Conservation (phyloP, 306 rosid genomes). For the Castanea crenata region DNA sequence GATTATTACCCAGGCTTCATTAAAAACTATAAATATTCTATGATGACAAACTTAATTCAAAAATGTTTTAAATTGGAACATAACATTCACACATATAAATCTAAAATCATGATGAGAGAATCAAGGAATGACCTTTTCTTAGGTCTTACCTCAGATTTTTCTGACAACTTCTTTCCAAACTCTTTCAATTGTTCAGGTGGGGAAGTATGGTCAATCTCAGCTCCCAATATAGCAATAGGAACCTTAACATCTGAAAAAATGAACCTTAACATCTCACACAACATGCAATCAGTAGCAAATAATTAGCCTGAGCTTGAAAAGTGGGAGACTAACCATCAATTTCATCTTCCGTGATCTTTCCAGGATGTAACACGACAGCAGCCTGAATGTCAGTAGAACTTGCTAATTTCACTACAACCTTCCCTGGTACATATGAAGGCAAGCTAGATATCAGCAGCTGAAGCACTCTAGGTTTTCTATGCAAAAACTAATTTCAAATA, state of each 20-base stretch:
- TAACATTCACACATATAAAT: too few species aligned
- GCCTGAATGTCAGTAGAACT: slow-evolving; percentile 36
- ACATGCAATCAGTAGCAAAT: not conserved
- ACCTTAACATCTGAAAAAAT: slow-evolving; percentile 39
- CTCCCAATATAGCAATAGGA: slow-evolving; percentile 51
- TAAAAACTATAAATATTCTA: too few species aligned
- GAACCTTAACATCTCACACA: not conserved
- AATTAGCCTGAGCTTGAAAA: not conserved
- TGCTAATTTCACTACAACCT: slow-evolving; percentile 39
- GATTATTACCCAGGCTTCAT: too few species aligned
- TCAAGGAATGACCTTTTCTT: not conserved
- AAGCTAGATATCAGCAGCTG: not conserved
- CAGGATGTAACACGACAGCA: slow-evolving; percentile 49
- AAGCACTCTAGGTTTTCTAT: not conserved
- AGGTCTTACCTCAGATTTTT: slow-evolving; percentile 43
- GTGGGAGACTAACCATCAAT: slow-evolving; percentile 18
- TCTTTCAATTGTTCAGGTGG: slow-evolving; percentile 44
- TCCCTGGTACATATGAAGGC: slow-evolving; percentile 30
- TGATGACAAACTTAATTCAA: too few species aligned
- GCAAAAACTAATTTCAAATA: not conserved
- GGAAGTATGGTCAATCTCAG: slow-evolving; percentile 36
- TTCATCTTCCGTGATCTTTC: slow-evolving; percentile 20
- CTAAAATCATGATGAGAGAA: not conserved
- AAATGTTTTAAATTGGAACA: too few species aligned
- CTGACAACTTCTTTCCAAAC: slow-evolving; percentile 31